Conservation (phyloP, 139 green algal species). For the Asterochloris erici region DNA sequence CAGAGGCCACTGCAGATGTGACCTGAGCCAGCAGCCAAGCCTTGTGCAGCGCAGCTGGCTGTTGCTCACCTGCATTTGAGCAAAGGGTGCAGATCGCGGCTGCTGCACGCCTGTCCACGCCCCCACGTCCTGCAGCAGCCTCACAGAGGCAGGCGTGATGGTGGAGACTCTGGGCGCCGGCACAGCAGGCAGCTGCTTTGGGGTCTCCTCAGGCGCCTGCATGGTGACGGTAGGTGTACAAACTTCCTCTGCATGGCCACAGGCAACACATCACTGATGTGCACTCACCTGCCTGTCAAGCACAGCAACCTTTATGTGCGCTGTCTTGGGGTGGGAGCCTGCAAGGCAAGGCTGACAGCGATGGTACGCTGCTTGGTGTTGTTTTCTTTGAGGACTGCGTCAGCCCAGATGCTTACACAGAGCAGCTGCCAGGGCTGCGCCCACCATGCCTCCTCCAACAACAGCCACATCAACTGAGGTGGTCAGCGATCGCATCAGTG, state of each 20-base stretch:
- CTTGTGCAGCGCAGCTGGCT: constrained; percentile 6
- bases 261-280: neutral
- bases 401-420: constrained; percentile 40
- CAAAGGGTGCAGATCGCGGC: constrained; percentile 38
- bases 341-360: neutral
- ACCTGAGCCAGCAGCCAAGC: too few relatives aligned
- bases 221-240: neutral
- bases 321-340: constrained; percentile 51
- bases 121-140: constrained; percentile 41
- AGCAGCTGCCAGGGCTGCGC: constrained; percentile 55
- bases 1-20: too few relatives aligned
- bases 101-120: constrained; percentile 54
- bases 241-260: neutral
- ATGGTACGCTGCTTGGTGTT: neutral
- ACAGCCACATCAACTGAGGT: constrained; percentile 53
- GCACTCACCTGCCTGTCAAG: constrained; percentile 56
- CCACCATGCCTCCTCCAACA: constrained; percentile 73
- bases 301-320: constrained; percentile 44
- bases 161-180: constrained; percentile 71
- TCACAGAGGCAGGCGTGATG: constrained; percentile 61
- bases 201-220: neutral
- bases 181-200: neutral
- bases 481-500: neutral
- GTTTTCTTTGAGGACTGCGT: neutral
- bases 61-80: constrained; percentile 55